phyloP scores from a whole-genome alignment of 805 yeast species.

The Torulaspora delbrueckii region DNA sequence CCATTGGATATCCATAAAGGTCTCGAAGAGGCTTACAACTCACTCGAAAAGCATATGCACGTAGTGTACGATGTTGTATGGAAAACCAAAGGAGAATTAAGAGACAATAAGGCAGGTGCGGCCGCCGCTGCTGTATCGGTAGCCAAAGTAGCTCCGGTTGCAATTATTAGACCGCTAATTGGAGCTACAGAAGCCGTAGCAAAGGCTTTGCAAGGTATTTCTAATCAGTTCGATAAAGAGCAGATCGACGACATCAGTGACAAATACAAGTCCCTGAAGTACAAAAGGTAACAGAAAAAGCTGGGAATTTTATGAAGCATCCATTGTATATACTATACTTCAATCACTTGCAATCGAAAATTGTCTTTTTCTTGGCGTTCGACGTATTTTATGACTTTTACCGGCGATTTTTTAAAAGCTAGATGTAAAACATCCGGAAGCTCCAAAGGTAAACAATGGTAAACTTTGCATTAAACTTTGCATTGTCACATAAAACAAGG shows the following conservation, averaged over 20 bases:
- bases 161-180: constrained; percentile 75
- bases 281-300: not conserved
- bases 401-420: not conserved
- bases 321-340: not conserved
- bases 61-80: constrained; percentile 61
- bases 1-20: constrained; percentile 73
- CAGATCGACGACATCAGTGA: constrained; percentile 56
- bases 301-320: not conserved
- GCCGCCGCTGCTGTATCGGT: constrained; percentile 63
- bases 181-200: constrained; percentile 91
- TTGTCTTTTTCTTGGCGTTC: not conserved
- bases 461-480: not conserved
- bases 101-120: constrained; percentile 40
- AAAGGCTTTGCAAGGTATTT: constrained; percentile 74
- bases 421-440: constrained; percentile 1
- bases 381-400: not conserved
- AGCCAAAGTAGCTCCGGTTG: constrained; percentile 73
- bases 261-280: constrained; percentile 47
- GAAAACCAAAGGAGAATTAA: constrained; percentile 55
- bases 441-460: constrained; percentile 6
- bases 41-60: constrained; percentile 62
- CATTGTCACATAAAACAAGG: not conserved
- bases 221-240: constrained; percentile 70
- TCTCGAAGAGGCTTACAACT: constrained; percentile 62
- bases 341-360: not conserved